Evolutionary conservation across 306 rosid species (phyloP).

Genomic region (Casuarina equisetifolia): DNA sequence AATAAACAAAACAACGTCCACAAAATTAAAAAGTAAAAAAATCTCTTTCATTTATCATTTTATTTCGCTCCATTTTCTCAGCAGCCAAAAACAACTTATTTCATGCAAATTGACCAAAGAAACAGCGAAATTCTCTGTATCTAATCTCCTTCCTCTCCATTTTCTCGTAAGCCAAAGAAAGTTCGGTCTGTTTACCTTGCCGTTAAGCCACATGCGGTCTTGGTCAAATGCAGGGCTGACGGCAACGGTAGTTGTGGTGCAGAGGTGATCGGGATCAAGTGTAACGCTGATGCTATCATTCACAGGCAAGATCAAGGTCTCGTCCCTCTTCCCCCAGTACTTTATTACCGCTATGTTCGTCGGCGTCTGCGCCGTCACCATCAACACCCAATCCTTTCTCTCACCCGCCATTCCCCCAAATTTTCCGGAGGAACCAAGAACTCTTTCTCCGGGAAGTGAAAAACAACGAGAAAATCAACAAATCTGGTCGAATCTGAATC

Average conservation of each 20-base stretch:
- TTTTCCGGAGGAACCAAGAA: neutral
- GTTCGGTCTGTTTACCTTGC: constrained; percentile 50
- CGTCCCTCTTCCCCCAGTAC: constrained; percentile 98
- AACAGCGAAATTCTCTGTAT: neutral
- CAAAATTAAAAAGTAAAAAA: too few species aligned
- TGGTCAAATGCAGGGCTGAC: constrained; percentile 74
- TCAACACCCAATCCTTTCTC: constrained; percentile 65
- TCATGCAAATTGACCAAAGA: neutral
- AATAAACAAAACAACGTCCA: too few species aligned
- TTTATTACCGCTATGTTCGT: constrained; percentile 96
- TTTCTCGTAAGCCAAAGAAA: neutral
- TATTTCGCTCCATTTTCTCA: too few species aligned
- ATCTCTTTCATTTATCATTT: too few species aligned
- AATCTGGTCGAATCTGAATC: constrained; percentile 7
- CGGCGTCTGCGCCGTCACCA: constrained; percentile 93
- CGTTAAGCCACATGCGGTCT: constrained; percentile 99
- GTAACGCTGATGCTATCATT: constrained; percentile 96
- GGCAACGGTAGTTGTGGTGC: constrained; percentile 94
- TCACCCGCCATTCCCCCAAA: constrained; percentile 45
- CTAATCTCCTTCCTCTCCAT: neutral
- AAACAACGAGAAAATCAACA: neutral
- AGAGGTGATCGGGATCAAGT: constrained; percentile 87
- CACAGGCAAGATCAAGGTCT: constrained; percentile 76
- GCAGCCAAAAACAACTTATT: too few species aligned
- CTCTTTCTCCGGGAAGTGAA: neutral